Percentiles rank a stretch among this genome's conserved stretches.
These are phyloP conservation scores for Psilocybe cyanescens DNA, from an alignment of 768 basidiomycete genomes.

Conservation along the genomic window DNA sequence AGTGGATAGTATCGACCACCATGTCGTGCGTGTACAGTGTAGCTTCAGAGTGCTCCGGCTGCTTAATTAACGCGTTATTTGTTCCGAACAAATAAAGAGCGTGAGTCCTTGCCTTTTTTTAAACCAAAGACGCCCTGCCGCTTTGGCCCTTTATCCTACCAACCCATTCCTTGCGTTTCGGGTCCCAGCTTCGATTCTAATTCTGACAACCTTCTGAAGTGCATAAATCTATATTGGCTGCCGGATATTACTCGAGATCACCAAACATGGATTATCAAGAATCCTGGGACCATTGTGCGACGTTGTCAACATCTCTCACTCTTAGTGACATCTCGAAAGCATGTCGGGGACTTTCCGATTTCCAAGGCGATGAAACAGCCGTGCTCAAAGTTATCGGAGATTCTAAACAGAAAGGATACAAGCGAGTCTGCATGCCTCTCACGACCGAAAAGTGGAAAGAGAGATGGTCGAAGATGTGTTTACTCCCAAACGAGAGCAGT, in stretches of 20 bases:
- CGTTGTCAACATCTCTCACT: constrained; percentile 40
- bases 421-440: constrained; percentile 80
- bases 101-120: constrained; percentile 10
- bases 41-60: background rate
- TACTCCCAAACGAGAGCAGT: constrained; percentile 51
- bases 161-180: background rate
- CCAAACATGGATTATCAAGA: constrained; percentile 16
- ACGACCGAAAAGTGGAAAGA: constrained; percentile 86
- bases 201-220: background rate
- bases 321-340: constrained; percentile 45
- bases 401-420: constrained; percentile 70
- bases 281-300: constrained; percentile 39
- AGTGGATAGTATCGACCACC: too few species aligned
- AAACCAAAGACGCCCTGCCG: background rate
- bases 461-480: constrained; percentile 90
- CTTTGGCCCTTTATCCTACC: background rate
- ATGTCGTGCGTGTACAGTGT: too few species aligned
- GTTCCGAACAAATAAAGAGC: constrained; percentile 20
- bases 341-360: constrained; percentile 18
- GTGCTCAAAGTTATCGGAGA: constrained; percentile 54
- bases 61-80: constrained; percentile 32
- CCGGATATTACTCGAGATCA: too few species aligned
- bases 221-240: too few species aligned
- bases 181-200: background rate
- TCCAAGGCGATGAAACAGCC: constrained; percentile 42